These are phyloP conservation scores for Pseudognaphalium luteoalbum DNA, from an alignment of 129 eudicot species.

Conservation along the genomic window DNA sequence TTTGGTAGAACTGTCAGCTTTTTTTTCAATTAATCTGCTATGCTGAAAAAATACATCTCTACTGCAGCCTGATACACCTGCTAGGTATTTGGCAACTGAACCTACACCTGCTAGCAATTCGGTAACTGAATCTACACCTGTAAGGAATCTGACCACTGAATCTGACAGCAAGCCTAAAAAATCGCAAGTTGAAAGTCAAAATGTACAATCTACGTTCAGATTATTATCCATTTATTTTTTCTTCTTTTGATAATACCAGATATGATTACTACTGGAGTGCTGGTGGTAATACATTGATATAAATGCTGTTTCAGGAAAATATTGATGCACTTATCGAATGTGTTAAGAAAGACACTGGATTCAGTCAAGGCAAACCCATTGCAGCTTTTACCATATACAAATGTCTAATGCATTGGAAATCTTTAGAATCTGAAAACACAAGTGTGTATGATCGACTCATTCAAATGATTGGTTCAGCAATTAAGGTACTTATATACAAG, in stretches of 20 bases:
- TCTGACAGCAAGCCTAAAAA: slow-evolving; percentile 65
- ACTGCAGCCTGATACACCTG: slow-evolving; percentile 74
- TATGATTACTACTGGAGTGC: not conserved
- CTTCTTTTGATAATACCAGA: not conserved
- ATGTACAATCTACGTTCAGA: slow-evolving; percentile 42
- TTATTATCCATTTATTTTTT: not conserved
- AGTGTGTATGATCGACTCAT: slow-evolving; percentile 96
- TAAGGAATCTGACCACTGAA: slow-evolving; percentile 46
- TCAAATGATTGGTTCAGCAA: slow-evolving; percentile 97
- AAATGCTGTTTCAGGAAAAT: slow-evolving; percentile 65
- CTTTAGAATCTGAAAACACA: slow-evolving; percentile 90
- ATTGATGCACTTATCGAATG: slow-evolving; percentile 85
- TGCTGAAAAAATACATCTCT: slow-evolving; percentile 2
- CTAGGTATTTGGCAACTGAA: slow-evolving; percentile 51
- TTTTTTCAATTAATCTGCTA: no score
- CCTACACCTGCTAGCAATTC: slow-evolving; percentile 61
- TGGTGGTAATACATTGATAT: not conserved
- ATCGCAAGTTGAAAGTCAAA: slow-evolving; percentile 79
- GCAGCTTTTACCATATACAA: slow-evolving; percentile 94
- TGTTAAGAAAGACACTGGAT: slow-evolving; percentile 80
- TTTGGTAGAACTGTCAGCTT: not conserved
- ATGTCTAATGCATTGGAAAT: slow-evolving; percentile 96
- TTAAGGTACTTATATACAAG: slow-evolving; percentile 54
- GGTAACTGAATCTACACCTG: slow-evolving; percentile 42
- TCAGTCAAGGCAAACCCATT: slow-evolving; percentile 93